phyloP scores from a whole-genome alignment of 2,329 filamentous ascomycete genomes.

The Aspergillus luchuensis region DNA sequence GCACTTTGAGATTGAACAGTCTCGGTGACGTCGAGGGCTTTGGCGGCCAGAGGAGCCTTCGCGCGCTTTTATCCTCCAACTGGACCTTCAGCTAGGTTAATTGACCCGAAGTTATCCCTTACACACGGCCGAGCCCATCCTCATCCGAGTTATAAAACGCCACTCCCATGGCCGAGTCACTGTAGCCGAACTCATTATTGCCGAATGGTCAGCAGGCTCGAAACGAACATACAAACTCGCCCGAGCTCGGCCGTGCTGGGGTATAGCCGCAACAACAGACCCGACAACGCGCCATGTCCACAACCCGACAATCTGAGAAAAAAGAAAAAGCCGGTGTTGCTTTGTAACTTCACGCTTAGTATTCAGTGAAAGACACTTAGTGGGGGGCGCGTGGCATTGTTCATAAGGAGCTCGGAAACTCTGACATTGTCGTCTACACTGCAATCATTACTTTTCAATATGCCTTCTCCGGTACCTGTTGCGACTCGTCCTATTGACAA shows the following conservation, averaged over 20 bases:
- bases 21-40: background rate
- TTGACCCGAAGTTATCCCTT: background rate
- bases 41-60: background rate
- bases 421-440: background rate
- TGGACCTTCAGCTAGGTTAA: background rate
- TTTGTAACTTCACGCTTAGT: background rate
- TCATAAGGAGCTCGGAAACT: background rate
- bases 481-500: conserved; percentile 7
- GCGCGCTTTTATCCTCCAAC: background rate
- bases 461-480: conserved; percentile 6
- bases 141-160: background rate
- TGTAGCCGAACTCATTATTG: background rate
- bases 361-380: too few relatives aligned
- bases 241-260: conserved; percentile 1
- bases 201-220: background rate
- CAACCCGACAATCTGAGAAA: background rate
- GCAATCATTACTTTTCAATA: background rate
- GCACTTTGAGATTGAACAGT: background rate
- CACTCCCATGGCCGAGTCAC: background rate
- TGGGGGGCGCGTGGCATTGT: background rate
- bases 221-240: background rate
- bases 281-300: background rate
- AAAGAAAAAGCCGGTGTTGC: background rate
- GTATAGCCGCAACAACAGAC: background rate
- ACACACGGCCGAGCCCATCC: background rate